Evolutionary conservation across 176 grass and related monocot species (phyloP), one percentile per base, ranked within the genome.

Genomic region (Oryza glaberrima): DNA sequence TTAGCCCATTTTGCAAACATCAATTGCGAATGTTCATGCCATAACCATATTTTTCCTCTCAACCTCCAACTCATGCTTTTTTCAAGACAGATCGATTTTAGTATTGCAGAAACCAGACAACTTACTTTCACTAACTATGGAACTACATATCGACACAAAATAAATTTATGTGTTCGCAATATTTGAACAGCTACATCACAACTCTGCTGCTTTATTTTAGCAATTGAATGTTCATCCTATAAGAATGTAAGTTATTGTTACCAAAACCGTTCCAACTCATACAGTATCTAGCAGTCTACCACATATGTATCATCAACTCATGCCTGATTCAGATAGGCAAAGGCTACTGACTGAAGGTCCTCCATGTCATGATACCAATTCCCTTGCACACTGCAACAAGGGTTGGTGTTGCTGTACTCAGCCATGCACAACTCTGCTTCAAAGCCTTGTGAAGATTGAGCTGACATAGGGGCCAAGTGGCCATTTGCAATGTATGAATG

Each of bases 291-390:
- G 48, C 16, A 77, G 48, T 63, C 45, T 73, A 75, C 73, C 16
- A 77, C 64, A 81, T 34, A 81, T 34, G 36, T 25, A 61, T 71
- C 5, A 34, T 26, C 22, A 26, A 71, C 43, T 91, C 83, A 91
- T 83, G 88, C 80, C 72, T 87, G 66, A 11, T 98, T 88, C 61
- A 98, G 78, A 83, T 90, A 90, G 6, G 89, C 85, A 75, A 92
- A 95, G 45, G 93, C 83, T 25, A 93, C 85, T 19, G 85, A 90
- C 75, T 93, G 91, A 65, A 95, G 90, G 34, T 94, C 90, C 67
- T 90, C 95, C 80, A 90, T 86, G 34, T 88, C 95, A 65, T 85
- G 81, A 49, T 82, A 94, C n/a, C 79, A 75, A 19, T 26, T 83
- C 69, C 81, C 75, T 86, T 88, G 87, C 71, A 48, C 38, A 47